These are phyloP conservation scores for Geosmithia flava DNA, from an alignment of 2,329 filamentous ascomycete genomes.

Conservation along the genomic window DNA sequence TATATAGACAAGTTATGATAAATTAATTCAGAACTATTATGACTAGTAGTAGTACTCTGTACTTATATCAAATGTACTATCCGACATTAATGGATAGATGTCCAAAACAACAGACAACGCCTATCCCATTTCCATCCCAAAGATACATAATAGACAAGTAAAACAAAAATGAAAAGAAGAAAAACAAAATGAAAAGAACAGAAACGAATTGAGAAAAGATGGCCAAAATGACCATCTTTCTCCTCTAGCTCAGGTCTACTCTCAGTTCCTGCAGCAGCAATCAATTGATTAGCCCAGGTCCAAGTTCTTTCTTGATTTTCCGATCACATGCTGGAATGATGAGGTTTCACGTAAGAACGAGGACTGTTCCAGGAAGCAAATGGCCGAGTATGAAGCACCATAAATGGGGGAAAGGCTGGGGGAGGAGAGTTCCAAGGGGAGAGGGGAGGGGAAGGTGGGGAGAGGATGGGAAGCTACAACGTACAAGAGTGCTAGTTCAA, in stretches of 20 bases:
- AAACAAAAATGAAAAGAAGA: neutral
- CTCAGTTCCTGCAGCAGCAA: neutral
- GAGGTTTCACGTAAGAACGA: constrained; percentile 1
- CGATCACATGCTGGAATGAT: neutral
- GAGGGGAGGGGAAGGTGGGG: constrained; percentile 3
- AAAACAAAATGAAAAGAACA: neutral
- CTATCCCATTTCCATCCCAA: neutral
- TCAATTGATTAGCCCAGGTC: neutral
- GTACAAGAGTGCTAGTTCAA: constrained; percentile 60
- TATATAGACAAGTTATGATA: too few relatives aligned
- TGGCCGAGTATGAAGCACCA: neutral
- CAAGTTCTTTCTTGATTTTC: neutral
- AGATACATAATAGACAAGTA: too few relatives aligned
- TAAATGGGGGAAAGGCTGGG: neutral
- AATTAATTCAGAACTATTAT: too few relatives aligned
- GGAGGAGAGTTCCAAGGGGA: neutral
- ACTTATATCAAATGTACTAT: too few relatives aligned
- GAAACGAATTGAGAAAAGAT: neutral
- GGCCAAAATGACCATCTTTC: neutral
- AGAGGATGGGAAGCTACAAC: constrained; percentile 12
- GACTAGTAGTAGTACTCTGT: too few relatives aligned
- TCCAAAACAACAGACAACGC: neutral
- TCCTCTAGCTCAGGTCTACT: neutral
- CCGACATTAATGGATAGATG: too few relatives aligned
- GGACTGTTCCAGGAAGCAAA: neutral